Percentiles rank a stretch among this genome's conserved stretches.
Evolutionary conservation across 129 eudicot genomes (phyloP).

Genomic region (Helichrysum umbraculigerum): DNA sequence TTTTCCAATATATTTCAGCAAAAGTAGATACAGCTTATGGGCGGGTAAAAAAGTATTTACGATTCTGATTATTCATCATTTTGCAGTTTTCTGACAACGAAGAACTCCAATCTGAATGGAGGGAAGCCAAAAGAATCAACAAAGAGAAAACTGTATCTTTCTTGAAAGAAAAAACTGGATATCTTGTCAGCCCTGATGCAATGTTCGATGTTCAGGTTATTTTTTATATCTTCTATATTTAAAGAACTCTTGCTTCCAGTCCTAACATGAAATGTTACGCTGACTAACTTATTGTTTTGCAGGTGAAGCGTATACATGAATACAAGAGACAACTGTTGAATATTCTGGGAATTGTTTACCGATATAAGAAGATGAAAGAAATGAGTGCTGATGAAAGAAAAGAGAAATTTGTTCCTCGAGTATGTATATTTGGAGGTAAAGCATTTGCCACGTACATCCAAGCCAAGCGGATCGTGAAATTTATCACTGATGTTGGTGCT

Average conservation of each 20-base stretch:
- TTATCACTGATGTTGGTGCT: constrained; percentile 86
- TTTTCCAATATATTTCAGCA: not conserved
- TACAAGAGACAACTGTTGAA: constrained; percentile 81
- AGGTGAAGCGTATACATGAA: constrained; percentile 95
- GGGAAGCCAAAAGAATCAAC: constrained; percentile 66
- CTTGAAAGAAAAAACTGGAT: constrained; percentile 82
- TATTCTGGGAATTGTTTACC: constrained; percentile 81
- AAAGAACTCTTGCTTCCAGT: not conserved
- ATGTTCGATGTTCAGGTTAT: constrained; percentile 94
- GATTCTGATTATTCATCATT: not conserved
- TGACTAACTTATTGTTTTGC: constrained; percentile 17
- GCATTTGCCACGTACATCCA: constrained; percentile 93
- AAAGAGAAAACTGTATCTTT: constrained; percentile 70
- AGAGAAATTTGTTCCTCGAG: constrained; percentile 71
- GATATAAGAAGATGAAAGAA: constrained; percentile 93
- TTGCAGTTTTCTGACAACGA: constrained; percentile 73
- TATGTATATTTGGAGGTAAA: constrained; percentile 97
- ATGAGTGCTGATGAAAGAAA: constrained; percentile 71
- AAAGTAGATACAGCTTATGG: too few species aligned
- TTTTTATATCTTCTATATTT: not conserved
- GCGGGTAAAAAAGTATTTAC: not conserved
- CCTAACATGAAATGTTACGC: not conserved
- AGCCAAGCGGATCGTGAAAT: constrained; percentile 93
- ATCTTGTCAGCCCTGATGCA: constrained; percentile 78
- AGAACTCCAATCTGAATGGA: constrained; percentile 87